Base-by-base conservation (phyloP, 1,139 yeast species). In the Blastobotrys petasosporus region DNA sequence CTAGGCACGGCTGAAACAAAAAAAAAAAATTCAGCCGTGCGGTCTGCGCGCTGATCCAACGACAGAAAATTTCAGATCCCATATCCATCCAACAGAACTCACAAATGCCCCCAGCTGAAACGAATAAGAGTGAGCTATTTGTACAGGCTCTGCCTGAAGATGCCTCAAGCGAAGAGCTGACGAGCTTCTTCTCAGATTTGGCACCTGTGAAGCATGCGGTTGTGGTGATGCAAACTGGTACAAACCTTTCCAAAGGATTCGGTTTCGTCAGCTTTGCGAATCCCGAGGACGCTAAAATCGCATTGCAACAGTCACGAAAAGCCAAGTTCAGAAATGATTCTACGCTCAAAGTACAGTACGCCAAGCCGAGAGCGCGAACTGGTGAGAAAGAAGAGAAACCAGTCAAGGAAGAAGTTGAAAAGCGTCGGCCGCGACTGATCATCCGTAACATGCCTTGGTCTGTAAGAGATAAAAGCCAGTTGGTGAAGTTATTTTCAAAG, bases 131-230 rank as follows among this genome's bases (percentile, higher is more conserved):
- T 11, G 70, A 68, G 49, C 71, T 92, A 35, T 92, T 90, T 63
- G 94, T 92, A 30, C 76, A 97, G 51, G 75, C 88, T 4, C 72
- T 92, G 44, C 97, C 97, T 1, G 71, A 74, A 51, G 83, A 79
- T 44, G 94, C 90, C 5, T 83, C 94, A 1, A 78, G 82, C 23
- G 95, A 87, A 49, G 82, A 87, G 57, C 73, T 88, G 42, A 76
- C 92, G 1, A 85, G 83, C 56, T 87, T 75, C 67, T 92, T 92
- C 61, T 84, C 97, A 1, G 87, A 87, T 54, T 83, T 88, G 65
- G 94, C 87, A 1, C 98, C 98, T 3, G 94, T 92, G 11, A 88
- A 84, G 66, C 98, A 92, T 66, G 95, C 97, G 3, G 94, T 88
- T 42, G 77, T 92, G 42, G 98, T 94, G 20, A 84, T 75, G 40